Conservation (phyloP, 352 stramenopile species). For the Pythium grandisporangium region DNA sequence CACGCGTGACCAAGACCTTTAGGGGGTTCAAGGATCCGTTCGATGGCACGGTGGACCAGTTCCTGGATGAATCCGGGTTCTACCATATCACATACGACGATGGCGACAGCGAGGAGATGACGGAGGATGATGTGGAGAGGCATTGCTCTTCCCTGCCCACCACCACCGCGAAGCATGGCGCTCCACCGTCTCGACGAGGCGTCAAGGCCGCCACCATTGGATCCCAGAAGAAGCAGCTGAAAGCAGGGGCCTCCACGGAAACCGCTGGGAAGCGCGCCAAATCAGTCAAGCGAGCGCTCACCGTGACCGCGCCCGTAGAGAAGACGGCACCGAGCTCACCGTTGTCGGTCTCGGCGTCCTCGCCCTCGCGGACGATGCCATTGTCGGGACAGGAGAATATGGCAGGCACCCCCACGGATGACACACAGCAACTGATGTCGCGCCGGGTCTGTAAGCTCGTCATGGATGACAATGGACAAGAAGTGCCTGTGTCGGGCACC, state of each 20-base stretch:
- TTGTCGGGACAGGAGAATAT: too few species aligned
- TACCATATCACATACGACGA: constrained; percentile 78
- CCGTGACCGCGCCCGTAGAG: not conserved
- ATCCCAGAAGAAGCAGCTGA: too few species aligned
- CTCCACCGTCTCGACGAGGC: not conserved
- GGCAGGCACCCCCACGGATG: constrained; percentile 6
- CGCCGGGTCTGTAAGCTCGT: constrained; percentile 29
- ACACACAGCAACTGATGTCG: constrained; percentile 38
- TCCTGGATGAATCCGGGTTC: constrained; percentile 34
- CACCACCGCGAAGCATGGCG: not conserved
- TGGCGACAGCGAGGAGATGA: constrained; percentile 78
- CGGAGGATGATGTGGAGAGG: constrained; percentile 47
- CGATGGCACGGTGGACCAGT: constrained; percentile 42
- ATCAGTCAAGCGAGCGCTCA: too few species aligned
- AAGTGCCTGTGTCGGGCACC: constrained; percentile 28
- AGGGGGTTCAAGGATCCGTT: constrained; percentile 50
- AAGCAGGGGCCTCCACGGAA: not conserved
- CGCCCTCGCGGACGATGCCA: too few species aligned
- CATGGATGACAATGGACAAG: constrained; percentile 11
- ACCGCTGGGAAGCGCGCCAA: not conserved
- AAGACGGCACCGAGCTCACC: constrained; percentile 1
- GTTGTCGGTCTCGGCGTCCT: constrained; percentile 2
- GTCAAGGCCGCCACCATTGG: not conserved
- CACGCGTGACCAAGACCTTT: constrained; percentile 63
- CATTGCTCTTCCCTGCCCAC: constrained; percentile 22